Evolutionary conservation across 306 rosid genomes (phyloP).

Genomic region (Sphenostylis stenocarpa): DNA sequence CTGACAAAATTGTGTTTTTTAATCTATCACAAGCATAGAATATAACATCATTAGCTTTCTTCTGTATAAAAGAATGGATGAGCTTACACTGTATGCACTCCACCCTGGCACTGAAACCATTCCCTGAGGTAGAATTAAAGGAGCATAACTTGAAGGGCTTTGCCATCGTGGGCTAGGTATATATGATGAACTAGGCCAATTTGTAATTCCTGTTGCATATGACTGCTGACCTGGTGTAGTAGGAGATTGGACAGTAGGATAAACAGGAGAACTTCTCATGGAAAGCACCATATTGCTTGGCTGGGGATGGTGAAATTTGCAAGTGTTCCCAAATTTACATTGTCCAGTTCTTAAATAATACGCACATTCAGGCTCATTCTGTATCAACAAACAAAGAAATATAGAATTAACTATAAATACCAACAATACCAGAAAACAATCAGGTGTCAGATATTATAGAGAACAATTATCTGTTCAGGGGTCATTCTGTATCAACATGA

Average conservation of each 20-base stretch:
- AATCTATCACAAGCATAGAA: conserved; percentile 23
- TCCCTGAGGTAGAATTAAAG: conserved; percentile 90
- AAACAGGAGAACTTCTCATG: conserved; percentile 78
- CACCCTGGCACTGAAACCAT: conserved; percentile 93
- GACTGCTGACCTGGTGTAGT: conserved; percentile 91
- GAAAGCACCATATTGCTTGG: conserved; percentile 92
- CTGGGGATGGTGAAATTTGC: conserved; percentile 98
- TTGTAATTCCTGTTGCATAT: conserved; percentile 75
- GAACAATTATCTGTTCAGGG: conserved; percentile 36
- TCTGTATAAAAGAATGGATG: conserved; percentile 21
- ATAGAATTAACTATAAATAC: conserved; percentile 18
- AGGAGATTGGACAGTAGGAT: conserved; percentile 87
- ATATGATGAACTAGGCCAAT: conserved; percentile 93
- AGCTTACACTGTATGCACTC: conserved; percentile 84
- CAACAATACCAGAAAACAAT: conserved; percentile 22
- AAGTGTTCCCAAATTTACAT: conserved; percentile 89
- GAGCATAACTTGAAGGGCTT: conserved; percentile 89
- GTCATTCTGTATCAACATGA: conserved; percentile 59
- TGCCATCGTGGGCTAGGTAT: conserved; percentile 98
- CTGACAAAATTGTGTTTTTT: not conserved
- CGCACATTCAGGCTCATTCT: conserved; percentile 84
- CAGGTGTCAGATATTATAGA: conserved; percentile 4
- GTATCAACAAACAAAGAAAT: conserved; percentile 34
- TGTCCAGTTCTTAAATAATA: conserved; percentile 96
- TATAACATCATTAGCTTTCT: conserved; percentile 19